phyloP scores from a whole-genome alignment of 306 rosid genomes.

The Hippophae tibetana region DNA sequence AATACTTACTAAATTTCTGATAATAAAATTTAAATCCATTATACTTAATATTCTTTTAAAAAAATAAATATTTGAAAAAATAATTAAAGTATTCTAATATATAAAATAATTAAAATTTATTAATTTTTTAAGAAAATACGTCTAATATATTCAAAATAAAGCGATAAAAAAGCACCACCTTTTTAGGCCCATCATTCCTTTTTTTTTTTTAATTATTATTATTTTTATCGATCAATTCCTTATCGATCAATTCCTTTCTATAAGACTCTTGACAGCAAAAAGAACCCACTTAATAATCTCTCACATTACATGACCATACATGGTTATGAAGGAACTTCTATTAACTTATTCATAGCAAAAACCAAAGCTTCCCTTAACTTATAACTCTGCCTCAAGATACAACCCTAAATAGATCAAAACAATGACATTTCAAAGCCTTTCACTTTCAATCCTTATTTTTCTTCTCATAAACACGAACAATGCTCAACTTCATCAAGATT shows the following conservation, averaged over 20 bases:
- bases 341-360: too few relatives aligned
- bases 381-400: not conserved
- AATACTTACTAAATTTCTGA: too few relatives aligned
- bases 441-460: slow-evolving; percentile 1
- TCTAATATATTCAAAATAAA: too few relatives aligned
- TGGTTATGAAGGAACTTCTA: not conserved
- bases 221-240: not conserved
- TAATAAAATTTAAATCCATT: too few relatives aligned
- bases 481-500: slow-evolving; percentile 37
- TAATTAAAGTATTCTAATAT: too few relatives aligned
- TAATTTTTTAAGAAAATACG: too few relatives aligned
- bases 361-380: not conserved
- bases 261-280: slow-evolving; percentile 12
- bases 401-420: not conserved
- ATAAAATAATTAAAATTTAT: too few relatives aligned
- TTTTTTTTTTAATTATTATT: not conserved
- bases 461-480: slow-evolving; percentile 19
- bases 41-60: too few relatives aligned
- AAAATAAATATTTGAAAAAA: too few relatives aligned
- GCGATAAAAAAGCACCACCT: not conserved
- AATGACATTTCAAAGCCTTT: slow-evolving; percentile 28
- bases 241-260: not conserved
- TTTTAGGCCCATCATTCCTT: not conserved
- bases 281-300: slow-evolving; percentile 1
- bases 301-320: not conserved